phyloP scores from a whole-genome alignment of 2,329 filamentous ascomycete genomes.

The Sclerotinia nivalis region DNA sequence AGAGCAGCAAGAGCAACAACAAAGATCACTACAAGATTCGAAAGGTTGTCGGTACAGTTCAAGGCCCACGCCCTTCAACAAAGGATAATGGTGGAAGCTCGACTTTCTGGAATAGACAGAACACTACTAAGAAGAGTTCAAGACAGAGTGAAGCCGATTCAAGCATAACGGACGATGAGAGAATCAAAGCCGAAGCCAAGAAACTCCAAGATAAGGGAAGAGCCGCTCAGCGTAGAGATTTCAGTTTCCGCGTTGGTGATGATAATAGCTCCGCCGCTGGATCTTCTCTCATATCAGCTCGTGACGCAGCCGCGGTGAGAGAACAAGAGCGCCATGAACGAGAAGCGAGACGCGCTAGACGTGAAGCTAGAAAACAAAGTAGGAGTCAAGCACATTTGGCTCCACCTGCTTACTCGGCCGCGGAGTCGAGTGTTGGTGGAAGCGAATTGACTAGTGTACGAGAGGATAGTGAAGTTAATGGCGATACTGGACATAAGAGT shows the following conservation, averaged over 20 bases:
- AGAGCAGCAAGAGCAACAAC: constrained; percentile 35
- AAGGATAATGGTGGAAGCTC: constrained; percentile 9
- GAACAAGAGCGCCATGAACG: constrained; percentile 25
- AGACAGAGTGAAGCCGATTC: constrained; percentile 18
- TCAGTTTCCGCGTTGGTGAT: constrained; percentile 40
- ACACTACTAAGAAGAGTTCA: constrained; percentile 24
- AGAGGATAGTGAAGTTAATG: constrained; percentile 31
- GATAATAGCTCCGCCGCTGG: constrained; percentile 33
- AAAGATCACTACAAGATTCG: constrained; percentile 37
- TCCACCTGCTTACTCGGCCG: constrained; percentile 17
- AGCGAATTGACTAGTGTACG: constrained; percentile 29
- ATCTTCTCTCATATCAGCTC: constrained; percentile 13
- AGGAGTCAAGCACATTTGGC: constrained; percentile 27
- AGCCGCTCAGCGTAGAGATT: constrained; percentile 41
- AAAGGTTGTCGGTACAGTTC: constrained; percentile 34
- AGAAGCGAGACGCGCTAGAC: constrained; percentile 25
- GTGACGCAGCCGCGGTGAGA: constrained; percentile 25
- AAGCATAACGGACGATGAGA: constrained; percentile 43
- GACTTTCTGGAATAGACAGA: constrained; percentile 29
- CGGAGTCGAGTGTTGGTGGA: constrained; percentile 13
- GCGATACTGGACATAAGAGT: constrained; percentile 41
- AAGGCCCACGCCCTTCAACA: constrained; percentile 20
- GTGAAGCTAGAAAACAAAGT: constrained; percentile 32
- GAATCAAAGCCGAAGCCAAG: constrained; percentile 57
- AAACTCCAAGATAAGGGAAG: constrained; percentile 57